Percentiles rank a stretch among this genome's conserved stretches.
Conservation (phyloP, 306 rosid genomes). For the Cicer yamashitae region DNA sequence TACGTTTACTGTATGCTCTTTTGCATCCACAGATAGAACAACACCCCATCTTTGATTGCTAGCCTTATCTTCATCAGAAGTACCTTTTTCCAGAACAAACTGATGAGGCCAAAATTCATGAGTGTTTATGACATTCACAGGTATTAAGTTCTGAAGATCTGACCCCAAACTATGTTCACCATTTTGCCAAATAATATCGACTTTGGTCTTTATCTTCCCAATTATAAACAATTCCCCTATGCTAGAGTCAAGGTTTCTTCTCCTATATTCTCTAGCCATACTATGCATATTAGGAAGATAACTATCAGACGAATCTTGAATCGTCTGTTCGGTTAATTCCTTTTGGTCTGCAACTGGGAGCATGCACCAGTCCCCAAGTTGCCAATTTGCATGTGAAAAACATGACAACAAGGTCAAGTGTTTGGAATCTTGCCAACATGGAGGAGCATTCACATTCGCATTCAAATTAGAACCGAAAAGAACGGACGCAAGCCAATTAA, state of each 20-base stretch:
- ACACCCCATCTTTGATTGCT: conserved; percentile 84
- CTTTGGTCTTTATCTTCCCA: conserved; percentile 81
- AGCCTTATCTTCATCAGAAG: conserved; percentile 73
- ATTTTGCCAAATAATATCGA: conserved; percentile 88
- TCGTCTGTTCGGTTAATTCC: conserved; percentile 32
- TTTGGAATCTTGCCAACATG: conserved; percentile 67
- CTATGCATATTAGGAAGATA: conserved; percentile 46
- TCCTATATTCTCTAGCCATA: conserved; percentile 52
- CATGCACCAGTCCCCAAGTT: conserved; percentile 96
- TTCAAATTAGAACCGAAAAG: conserved; percentile 53
- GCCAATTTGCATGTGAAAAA: conserved; percentile 86
- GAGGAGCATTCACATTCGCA: conserved; percentile 59
- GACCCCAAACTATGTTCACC: conserved; percentile 66
- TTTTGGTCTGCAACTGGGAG: conserved; percentile 56
- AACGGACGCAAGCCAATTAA: conserved; percentile 77
- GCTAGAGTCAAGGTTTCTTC: conserved; percentile 51
- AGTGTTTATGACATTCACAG: conserved; percentile 69
- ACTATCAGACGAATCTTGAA: conserved; percentile 49
- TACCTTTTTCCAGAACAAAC: conserved; percentile 78
- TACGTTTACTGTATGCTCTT: conserved; percentile 82
- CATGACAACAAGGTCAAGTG: conserved; percentile 77
- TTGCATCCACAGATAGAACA: conserved; percentile 77
- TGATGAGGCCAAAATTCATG: conserved; percentile 96
- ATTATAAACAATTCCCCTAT: conserved; percentile 63
- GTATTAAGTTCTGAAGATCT: conserved; percentile 69